Evolutionary conservation across 306 rosid genomes (phyloP), one percentile per base, ranked within the genome.

Genomic region (Vicia villosa): DNA sequence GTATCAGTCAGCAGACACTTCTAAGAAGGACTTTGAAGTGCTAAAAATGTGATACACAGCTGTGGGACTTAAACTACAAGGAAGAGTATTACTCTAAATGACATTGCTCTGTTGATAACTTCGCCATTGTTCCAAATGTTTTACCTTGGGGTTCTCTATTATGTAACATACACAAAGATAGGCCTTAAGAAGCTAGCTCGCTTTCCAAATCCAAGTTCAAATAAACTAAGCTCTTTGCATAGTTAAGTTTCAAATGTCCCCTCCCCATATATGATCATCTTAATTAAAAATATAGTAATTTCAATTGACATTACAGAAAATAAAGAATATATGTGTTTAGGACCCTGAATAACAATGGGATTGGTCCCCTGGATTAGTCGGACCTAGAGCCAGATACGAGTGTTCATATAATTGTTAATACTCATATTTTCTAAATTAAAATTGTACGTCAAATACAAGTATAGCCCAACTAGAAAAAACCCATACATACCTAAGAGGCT

Each of bases 1-100:
- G 40, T 54, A 76, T 63, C 63, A 57, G 71, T 62, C 65, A 74
- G 56, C 42, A 69, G 59, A 50, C 14, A 58, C 38, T 66, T 15
- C 68, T 40, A 58, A 70, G 42, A 9, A 65, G 54, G 10, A 40
- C 59, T 61, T 37, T 63, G 21, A 56, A 49, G 68, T 43, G 52
- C 52, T 69, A 34, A 49, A 19, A 74, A 43, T 28, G 45, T 9
- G 78, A 42, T 15, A 36, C 24, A 34, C n/a, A 14, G 36, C 34
- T 34, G 64, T 49, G 65, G 49, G 17, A 58, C 52, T 67, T 56
- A 50, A 71, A 62, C 74, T 71, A 50, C 59, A 19, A 66, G 42
- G 16, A 78, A 63, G 62, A 41, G 12, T 45, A 28, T 56, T 60
- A 32, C 30, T 40, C 13, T 8, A 51, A 17, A 50, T 50, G 32